Evolutionary conservation across 352 stramenopile species (phyloP), one percentile per base, ranked within the genome.

Genomic region (Pelagophyceae sp.): DNA sequence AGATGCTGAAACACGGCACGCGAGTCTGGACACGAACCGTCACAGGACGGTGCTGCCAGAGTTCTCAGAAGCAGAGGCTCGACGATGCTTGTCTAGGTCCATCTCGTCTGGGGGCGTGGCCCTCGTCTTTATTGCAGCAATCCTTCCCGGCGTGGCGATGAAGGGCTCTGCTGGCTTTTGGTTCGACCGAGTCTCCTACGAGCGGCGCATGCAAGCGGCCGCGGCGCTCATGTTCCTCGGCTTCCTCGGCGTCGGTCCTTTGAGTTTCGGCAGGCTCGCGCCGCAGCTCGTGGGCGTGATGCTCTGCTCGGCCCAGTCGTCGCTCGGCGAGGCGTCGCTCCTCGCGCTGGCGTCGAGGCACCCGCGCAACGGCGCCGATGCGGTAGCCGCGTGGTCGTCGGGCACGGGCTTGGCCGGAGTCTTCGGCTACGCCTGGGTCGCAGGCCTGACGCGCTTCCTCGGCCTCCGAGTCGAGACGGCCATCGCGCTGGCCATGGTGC

Each of bases 121-220:
- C 0, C 80, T 97, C 45, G 91, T 98, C 63, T 96, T 95, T 82
- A 87, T 97, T 40, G 92, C 89, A 69, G 94, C 96, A 82, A 91
- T 96, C 69, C 87, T 95, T 61, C 94, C 94, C 0, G 86, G 89
- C 25, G 80, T 97, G 0, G 72, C 93, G 40, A 84, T 96, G 31
- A 96, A 97, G 78, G 78, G 94, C 45, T 90, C 89, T 51, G 91
- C 90, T 0, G 92, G 93, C 17, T 95, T 95, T 82, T 98, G 93
- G 93, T 98, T 97, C 84, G 88, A 97, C 69, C 82, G 89, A 71
- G 88, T 97, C 38, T 92, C 88, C 0, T 97, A 98, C 80, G 80
- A 88, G 33, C 78, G 82, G 33, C 89, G 93, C 72, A 90, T 95
- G 37, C 54, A 87, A 3, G 76, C 89, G 1, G 90, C 87, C 40